These are phyloP conservation scores for Helotiales sp. DNA, from an alignment of 2,329 filamentous ascomycete genomes.

Conservation along the genomic window DNA sequence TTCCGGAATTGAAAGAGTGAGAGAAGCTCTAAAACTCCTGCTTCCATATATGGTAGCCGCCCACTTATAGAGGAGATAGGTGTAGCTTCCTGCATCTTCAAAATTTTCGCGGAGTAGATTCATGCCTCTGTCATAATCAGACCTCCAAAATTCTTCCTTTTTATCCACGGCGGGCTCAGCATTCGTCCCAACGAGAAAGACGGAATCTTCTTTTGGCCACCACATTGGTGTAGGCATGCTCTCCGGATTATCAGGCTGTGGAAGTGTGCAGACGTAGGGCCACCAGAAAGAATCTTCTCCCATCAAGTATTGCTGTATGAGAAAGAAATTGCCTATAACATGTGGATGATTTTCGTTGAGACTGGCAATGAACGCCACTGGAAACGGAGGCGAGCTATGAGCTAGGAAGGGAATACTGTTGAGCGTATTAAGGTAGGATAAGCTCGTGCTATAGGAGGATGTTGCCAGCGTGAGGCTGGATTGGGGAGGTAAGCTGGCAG, in stretches of 20 bases:
- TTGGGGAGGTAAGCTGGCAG: too few species aligned
- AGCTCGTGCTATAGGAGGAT: conserved; percentile 52
- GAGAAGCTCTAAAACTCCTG: conserved; percentile 62
- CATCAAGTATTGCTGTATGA: conserved; percentile 66
- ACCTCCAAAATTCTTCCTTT: conserved; percentile 27
- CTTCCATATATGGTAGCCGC: conserved; percentile 65
- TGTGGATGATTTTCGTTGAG: conserved; percentile 48
- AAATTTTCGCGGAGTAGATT: conserved; percentile 17
- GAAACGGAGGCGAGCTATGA: conserved; percentile 41
- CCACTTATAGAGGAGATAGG: conserved; percentile 58
- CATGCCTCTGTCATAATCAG: conserved; percentile 28
- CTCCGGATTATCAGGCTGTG: conserved; percentile 54
- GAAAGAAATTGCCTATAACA: conserved; percentile 65
- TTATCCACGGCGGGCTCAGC: conserved; percentile 29
- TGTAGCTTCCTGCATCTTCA: conserved; percentile 21
- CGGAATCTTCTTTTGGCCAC: conserved; percentile 61
- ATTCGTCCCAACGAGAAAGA: conserved; percentile 44
- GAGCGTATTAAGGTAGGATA: conserved; percentile 61
- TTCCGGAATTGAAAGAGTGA: conserved; percentile 42
- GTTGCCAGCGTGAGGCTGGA: too few species aligned
- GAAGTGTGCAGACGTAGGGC: conserved; percentile 66
- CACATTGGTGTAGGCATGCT: conserved; percentile 60
- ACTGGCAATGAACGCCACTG: conserved; percentile 47
- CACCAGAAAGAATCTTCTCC: conserved; percentile 63
- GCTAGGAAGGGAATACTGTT: conserved; percentile 33